phyloP scores from a whole-genome alignment of 352 stramenopile genomes.

The Phytophthora capsici region DNA sequence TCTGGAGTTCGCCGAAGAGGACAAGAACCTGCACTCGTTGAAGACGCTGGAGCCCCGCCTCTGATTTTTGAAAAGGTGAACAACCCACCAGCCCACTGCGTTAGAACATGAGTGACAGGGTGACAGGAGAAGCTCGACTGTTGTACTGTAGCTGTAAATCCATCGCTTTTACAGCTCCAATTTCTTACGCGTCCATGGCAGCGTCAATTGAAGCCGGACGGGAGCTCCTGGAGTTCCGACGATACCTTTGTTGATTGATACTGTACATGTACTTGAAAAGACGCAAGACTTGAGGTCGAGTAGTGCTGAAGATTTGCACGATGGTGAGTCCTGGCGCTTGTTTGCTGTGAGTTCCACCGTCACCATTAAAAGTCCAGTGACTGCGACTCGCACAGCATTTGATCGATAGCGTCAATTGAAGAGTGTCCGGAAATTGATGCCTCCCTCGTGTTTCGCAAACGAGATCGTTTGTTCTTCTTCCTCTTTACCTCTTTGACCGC shows the following conservation, averaged over 20 bases:
- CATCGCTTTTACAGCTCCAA: too few relatives aligned
- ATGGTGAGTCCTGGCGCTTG: constrained; percentile 15
- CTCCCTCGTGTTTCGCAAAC: background rate
- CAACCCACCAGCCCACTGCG: constrained; percentile 2
- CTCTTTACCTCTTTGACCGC: background rate
- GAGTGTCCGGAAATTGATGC: too few relatives aligned
- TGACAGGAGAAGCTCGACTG: too few relatives aligned
- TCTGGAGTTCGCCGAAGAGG: constrained; percentile 59
- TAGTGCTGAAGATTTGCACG: constrained; percentile 27
- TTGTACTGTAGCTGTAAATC: too few relatives aligned
- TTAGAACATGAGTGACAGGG: constrained; percentile 3
- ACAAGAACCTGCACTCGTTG: constrained; percentile 55
- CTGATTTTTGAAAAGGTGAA: constrained; percentile 10
- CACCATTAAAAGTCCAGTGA: background rate
- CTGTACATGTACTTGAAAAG: too few relatives aligned
- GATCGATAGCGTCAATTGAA: too few relatives aligned
- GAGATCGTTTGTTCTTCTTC: background rate
- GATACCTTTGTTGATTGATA: constrained; percentile 6
- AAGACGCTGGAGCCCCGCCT: constrained; percentile 44
- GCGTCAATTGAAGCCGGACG: background rate
- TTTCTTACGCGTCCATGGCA: background rate
- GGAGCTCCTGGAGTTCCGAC: background rate
- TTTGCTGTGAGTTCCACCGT: constrained; percentile 4
- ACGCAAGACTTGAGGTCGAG: constrained; percentile 15
- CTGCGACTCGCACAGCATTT: background rate